Evolutionary conservation across 2,329 filamentous ascomycete species (phyloP), one percentile per base, ranked within the genome.

Genomic region (Penicillium sp.): DNA sequence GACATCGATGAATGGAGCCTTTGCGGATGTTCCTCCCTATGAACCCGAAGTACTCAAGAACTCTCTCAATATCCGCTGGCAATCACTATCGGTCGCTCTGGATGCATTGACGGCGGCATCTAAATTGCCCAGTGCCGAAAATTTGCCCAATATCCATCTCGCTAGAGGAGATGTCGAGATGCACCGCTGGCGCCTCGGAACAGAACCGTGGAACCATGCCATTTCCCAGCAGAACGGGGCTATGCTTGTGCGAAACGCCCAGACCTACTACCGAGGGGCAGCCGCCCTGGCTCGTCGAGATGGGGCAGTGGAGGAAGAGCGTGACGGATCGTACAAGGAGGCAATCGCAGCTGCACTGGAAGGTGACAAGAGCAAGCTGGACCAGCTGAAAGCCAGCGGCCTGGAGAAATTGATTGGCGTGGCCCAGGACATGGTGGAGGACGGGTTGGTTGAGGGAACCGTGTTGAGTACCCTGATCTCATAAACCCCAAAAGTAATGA

Each of bases 191-290:
- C 77, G 79, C 37, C 67, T 86, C 26, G 80, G 81, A 6, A 69
- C 74, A 35, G 61, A 76, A 2, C 77, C 80, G 1, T 75, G 67
- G 64, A 70, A 73, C 23, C 74, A 79, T 48, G 63, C 69, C 4
- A 62, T 76, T 46, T 76, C 79, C 4, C 66, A 71, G 25, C 75
- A 76, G 46, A 80, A 81, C 62, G 73, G 70, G 4, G 61, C 70
- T 6, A 80, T 76, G 2, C 69, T 85, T 12, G 65, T 83, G 35
- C 78, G 77, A 52, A 86, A 86, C 60, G 82, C 83, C 1, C 78
- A 80, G 57, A 82, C 79, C 5, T 85, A 82, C 63, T 86, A 84
- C 62, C 77, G 80, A 20, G 82, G 83, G 37, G 82, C 81, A 12
- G 73, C 73, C 35, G 73, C 72, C 33, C 58, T 76, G 7, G 74